Percentiles rank a stretch among this genome's conserved stretches.
Conservation (phyloP, 305 asterid species). For the Fraxinus greggii region DNA sequence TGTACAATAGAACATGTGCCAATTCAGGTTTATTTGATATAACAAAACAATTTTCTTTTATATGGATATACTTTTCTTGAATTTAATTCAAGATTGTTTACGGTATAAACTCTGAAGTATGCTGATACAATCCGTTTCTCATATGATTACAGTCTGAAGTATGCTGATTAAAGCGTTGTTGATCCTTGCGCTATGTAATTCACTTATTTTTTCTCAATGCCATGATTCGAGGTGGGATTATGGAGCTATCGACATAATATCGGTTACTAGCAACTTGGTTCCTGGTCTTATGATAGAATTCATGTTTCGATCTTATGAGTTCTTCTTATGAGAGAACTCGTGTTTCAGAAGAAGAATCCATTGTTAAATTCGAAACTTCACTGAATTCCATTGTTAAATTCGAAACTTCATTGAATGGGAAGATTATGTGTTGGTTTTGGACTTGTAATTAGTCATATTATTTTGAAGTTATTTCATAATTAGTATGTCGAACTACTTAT, state of each 20-base stretch:
- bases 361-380: constrained; percentile 49
- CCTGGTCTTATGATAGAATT: constrained; percentile 77
- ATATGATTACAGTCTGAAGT: too few relatives aligned
- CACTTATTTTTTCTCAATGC: constrained; percentile 32
- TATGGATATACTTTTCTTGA: too few relatives aligned
- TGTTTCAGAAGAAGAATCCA: constrained; percentile 73
- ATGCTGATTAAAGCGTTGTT: too few relatives aligned
- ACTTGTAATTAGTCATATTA: too few relatives aligned
- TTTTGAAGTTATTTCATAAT: background rate
- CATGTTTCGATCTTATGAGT: too few relatives aligned
- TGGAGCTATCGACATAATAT: constrained; percentile 31
- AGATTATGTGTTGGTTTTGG: too few relatives aligned
- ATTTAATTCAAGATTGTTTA: too few relatives aligned
- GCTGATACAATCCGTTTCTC: too few relatives aligned
- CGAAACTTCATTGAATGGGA: constrained; percentile 31
- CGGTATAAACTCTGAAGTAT: too few relatives aligned
- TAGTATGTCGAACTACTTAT: background rate
- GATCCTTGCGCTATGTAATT: background rate
- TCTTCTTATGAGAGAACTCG: constrained; percentile 67
- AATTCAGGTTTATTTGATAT: too few relatives aligned
- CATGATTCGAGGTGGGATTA: constrained; percentile 89
- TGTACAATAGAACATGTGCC: too few relatives aligned
- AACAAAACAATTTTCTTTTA: too few relatives aligned
- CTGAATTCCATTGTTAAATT: constrained; percentile 36
- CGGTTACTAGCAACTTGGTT: constrained; percentile 81